Conservation (phyloP, 768 basidiomycete genomes). For the Mycena alexandri region DNA sequence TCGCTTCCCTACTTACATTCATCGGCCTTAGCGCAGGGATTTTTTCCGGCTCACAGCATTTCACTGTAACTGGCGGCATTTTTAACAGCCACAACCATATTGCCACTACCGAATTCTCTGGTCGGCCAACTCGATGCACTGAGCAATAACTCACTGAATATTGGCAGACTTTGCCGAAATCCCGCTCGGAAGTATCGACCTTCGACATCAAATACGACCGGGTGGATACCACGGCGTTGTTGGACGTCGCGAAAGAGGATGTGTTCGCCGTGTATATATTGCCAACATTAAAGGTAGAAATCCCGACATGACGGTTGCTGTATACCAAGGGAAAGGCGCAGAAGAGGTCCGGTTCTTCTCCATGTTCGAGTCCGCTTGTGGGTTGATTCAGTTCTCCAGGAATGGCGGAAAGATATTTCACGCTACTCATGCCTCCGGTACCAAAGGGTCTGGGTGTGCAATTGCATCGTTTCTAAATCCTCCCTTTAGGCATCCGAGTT, state of each 20-base stretch:
- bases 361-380: neutral
- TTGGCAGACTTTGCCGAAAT: slow-evolving; percentile 8
- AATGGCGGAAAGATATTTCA: slow-evolving; percentile 12
- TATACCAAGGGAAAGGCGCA: slow-evolving; percentile 6
- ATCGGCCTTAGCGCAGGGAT: neutral
- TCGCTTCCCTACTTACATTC: no score
- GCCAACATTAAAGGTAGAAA: neutral
- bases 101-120: neutral
- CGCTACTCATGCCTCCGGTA: neutral
- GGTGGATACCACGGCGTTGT: neutral
- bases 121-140: neutral
- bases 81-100: slow-evolving; percentile 4
- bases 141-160: no score
- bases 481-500: neutral
- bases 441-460: neutral
- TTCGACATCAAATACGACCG: neutral
- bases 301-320: slow-evolving; percentile 1
- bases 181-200: slow-evolving; percentile 12
- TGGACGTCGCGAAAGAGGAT: neutral
- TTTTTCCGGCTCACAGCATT: neutral
- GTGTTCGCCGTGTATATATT: slow-evolving; percentile 11
- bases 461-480: neutral
- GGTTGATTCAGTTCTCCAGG: neutral
- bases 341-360: neutral
- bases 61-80: slow-evolving; percentile 1